Evolutionary conservation across 306 rosid genomes (phyloP).

Genomic region (Prunus campanulata): DNA sequence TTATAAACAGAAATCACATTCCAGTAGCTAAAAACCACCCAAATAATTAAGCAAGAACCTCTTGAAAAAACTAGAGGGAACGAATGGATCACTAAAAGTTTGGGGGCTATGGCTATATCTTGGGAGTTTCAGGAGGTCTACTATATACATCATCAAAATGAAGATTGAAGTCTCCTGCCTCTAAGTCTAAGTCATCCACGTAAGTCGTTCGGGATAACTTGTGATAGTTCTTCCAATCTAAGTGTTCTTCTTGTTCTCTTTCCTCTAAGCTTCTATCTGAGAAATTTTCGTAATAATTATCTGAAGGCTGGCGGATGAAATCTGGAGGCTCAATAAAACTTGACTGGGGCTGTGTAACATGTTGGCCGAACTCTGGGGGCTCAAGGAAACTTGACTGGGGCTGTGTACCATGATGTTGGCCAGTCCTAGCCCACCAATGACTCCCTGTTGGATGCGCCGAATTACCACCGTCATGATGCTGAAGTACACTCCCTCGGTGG

Average conservation of each 20-base stretch:
- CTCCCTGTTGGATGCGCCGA: slow-evolving; percentile 29
- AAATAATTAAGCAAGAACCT: slow-evolving; percentile 29
- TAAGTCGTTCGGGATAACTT: slow-evolving; percentile 42
- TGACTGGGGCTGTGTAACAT: slow-evolving; percentile 36
- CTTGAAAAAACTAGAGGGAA: slow-evolving; percentile 33
- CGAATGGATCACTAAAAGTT: slow-evolving; percentile 36
- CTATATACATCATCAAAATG: slow-evolving; percentile 78
- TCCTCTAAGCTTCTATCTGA: slow-evolving; percentile 69
- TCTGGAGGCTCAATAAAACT: slow-evolving; percentile 91
- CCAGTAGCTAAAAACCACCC: slow-evolving; percentile 37
- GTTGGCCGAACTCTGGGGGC: slow-evolving; percentile 62
- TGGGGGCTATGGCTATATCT: slow-evolving; percentile 32
- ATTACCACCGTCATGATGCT: slow-evolving; percentile 31
- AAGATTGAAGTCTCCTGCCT: slow-evolving; percentile 55
- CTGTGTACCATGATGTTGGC: slow-evolving; percentile 19
- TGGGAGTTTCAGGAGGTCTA: slow-evolving; percentile 52
- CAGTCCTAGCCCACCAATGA: slow-evolving; percentile 84
- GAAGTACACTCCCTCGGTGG: slow-evolving; percentile 52
- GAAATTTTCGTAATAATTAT: slow-evolving; percentile 30
- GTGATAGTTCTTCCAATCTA: slow-evolving; percentile 43
- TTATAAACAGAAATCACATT: slow-evolving; percentile 18
- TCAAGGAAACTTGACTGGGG: slow-evolving; percentile 72
- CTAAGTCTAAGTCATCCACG: slow-evolving; percentile 60
- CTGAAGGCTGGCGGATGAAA: slow-evolving; percentile 38
- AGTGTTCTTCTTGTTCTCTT: slow-evolving; percentile 22